These are phyloP conservation scores for Hypoxylon sp. DNA, from an alignment of 2,329 filamentous ascomycete genomes.

Conservation along the genomic window DNA sequence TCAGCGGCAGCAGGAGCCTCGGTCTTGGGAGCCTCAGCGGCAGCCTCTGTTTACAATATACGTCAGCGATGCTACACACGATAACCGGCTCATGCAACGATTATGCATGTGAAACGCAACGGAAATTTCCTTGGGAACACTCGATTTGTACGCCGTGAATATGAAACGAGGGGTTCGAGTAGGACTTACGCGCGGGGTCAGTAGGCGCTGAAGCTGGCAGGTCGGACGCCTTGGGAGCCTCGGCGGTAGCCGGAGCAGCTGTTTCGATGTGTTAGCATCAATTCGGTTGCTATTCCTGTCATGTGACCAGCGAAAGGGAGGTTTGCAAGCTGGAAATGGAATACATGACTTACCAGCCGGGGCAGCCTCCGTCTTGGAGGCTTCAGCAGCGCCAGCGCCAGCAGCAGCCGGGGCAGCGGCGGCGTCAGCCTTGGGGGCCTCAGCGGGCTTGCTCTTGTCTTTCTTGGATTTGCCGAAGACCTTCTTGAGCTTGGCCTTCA, in stretches of 20 bases:
- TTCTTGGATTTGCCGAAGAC: conserved; percentile 48
- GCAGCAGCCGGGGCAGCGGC: conserved; percentile 45
- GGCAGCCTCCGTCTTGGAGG: conserved; percentile 46
- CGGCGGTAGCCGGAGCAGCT: conserved; percentile 33
- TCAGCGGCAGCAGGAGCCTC: conserved; percentile 37
- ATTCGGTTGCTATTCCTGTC: conserved; percentile 1
- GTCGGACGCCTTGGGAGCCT: conserved; percentile 35
- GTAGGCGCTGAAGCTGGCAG: conserved; percentile 26
- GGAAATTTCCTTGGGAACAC: conserved; percentile 15
- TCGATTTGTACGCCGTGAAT: conserved; percentile 18
- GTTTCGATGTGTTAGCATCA: conserved; percentile 26
- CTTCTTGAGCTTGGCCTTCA: conserved; percentile 64
- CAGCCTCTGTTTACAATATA: conserved; percentile 38
- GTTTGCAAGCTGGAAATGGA: conserved; percentile 7
- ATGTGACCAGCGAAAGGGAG: conserved; percentile 4
- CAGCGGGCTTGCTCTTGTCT: conserved; percentile 43
- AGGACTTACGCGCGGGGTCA: conserved; percentile 36
- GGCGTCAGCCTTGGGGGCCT: conserved; percentile 46
- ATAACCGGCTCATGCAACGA: conserved; percentile 9
- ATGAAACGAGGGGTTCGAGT: conserved; percentile 28
- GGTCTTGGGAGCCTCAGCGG: conserved; percentile 18
- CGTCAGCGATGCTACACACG: conserved; percentile 26
- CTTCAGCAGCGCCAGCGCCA: conserved; percentile 47
- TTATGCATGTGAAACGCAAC: conserved; percentile 18
- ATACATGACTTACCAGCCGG: conserved; percentile 51